Evolutionary conservation across 2,329 filamentous ascomycete species (phyloP).

Genomic region (Cordyceps javanica): DNA sequence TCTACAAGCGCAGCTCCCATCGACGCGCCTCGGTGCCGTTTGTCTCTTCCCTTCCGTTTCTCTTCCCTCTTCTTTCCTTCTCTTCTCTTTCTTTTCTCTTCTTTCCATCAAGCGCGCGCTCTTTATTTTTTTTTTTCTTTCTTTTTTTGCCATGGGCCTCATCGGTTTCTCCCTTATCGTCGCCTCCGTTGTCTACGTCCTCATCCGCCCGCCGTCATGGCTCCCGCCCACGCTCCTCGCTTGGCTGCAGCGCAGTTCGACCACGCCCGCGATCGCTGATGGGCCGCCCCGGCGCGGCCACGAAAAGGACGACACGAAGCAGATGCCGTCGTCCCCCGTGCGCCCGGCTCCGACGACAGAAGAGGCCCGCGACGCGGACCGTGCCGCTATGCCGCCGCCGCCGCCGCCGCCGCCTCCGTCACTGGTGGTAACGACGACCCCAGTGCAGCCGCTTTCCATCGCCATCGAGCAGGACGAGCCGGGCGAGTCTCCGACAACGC

Average conservation of each 20-base stretch:
- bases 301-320: background rate
- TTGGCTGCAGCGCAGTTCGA: background rate
- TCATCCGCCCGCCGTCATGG: slow-evolving; percentile 47
- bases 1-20: background rate
- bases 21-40: slow-evolving; percentile 9
- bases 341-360: slow-evolving; percentile 8
- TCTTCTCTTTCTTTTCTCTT: background rate
- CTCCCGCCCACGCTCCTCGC: slow-evolving; percentile 24
- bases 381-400: slow-evolving; percentile 32
- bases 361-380: slow-evolving; percentile 18
- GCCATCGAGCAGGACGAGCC: background rate
- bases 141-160: slow-evolving; percentile 40
- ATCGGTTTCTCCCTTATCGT: slow-evolving; percentile 57
- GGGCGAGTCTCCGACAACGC: slow-evolving; percentile 14
- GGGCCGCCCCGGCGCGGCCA: background rate
- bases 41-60: background rate
- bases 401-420: slow-evolving; percentile 31
- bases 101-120: background rate
- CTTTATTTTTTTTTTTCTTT: background rate
- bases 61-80: background rate
- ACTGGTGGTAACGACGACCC: slow-evolving; percentile 19
- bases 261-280: background rate
- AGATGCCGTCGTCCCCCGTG: background rate
- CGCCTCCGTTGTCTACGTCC: slow-evolving; percentile 52
- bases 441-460: slow-evolving; percentile 19